These are phyloP conservation scores for Phycomyces blakesleeanus DNA, from an alignment of 192 early-diverging fungal genomes.

Conservation along the genomic window DNA sequence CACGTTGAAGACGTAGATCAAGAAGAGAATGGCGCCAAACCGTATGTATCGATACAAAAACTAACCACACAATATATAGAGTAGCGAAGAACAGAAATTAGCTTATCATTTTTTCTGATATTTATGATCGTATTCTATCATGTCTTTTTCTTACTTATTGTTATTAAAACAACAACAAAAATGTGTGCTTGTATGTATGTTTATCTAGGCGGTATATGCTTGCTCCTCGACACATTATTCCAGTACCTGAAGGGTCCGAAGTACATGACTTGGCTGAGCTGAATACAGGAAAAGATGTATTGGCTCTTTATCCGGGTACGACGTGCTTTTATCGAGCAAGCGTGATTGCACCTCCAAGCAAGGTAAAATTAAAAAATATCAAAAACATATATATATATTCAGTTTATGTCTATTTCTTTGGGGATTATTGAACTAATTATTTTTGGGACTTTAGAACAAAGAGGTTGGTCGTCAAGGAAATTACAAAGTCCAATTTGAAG, in stretches of 20 bases:
- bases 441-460: conserved; percentile 22
- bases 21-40: conserved; percentile 45
- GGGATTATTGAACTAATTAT: background rate
- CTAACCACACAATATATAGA: too few relatives aligned
- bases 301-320: conserved; percentile 53
- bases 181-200: background rate
- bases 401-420: background rate
- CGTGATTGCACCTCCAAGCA: conserved; percentile 43
- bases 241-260: conserved; percentile 41
- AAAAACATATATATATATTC: background rate
- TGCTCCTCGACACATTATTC: conserved; percentile 44
- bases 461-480: conserved; percentile 15
- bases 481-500: conserved; percentile 40
- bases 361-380: conserved; percentile 34
- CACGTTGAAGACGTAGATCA: conserved; percentile 55
- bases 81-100: too few relatives aligned
- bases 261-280: conserved; percentile 33
- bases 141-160: too few relatives aligned
- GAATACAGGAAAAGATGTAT: conserved; percentile 36
- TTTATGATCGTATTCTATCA: too few relatives aligned
- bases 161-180: too few relatives aligned
- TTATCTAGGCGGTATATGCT: conserved; percentile 44
- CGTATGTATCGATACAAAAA: conserved; percentile 32
- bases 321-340: conserved; percentile 57
- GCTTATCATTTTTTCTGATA: too few relatives aligned